phyloP scores from a whole-genome alignment of 2,329 filamentous ascomycete species.

The Pezicula rhizophila region DNA sequence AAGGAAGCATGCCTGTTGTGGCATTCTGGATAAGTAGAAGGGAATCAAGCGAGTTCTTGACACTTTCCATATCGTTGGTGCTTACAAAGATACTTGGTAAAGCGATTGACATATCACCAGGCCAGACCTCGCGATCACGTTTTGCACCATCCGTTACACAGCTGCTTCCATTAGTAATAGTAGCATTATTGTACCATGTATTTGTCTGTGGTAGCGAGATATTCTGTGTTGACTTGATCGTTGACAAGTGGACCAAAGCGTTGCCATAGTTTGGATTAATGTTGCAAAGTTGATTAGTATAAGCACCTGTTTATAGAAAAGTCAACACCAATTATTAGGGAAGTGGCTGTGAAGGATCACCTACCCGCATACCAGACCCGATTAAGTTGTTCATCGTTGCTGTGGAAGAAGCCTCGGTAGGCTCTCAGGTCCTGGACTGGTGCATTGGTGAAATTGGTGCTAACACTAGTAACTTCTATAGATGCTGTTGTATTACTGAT shows the following conservation, averaged over 20 bases:
- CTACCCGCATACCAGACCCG: slow-evolving; percentile 31
- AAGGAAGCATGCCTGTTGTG: slow-evolving; percentile 37
- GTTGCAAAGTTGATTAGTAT: slow-evolving; percentile 25
- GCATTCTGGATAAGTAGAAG: slow-evolving; percentile 34
- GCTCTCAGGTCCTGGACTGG: slow-evolving; percentile 23
- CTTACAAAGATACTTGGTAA: slow-evolving; percentile 41
- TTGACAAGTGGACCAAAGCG: slow-evolving; percentile 26
- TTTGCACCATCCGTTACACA: slow-evolving; percentile 46
- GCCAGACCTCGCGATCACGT: slow-evolving; percentile 51
- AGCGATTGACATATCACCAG: slow-evolving; percentile 36
- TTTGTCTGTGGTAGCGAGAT: slow-evolving; percentile 38
- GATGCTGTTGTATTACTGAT: slow-evolving; percentile 36
- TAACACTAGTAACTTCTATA: slow-evolving; percentile 30
- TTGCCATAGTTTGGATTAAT: slow-evolving; percentile 25
- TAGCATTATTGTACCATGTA: slow-evolving; percentile 28
- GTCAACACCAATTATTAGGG: background rate
- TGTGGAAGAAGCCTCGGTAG: slow-evolving; percentile 23
- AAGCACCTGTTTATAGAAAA: slow-evolving; percentile 14
- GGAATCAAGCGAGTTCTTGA: slow-evolving; percentile 41
- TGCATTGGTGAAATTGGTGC: slow-evolving; percentile 36
- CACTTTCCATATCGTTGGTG: slow-evolving; percentile 40
- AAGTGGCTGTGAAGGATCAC: background rate
- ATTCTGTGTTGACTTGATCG: slow-evolving; percentile 13
- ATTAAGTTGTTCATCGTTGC: slow-evolving; percentile 29
- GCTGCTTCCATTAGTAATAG: slow-evolving; percentile 14